Evolutionary conservation across 1,284 basidiomycete genomes (phyloP).

Genomic region (Leccinum fuscescens): DNA sequence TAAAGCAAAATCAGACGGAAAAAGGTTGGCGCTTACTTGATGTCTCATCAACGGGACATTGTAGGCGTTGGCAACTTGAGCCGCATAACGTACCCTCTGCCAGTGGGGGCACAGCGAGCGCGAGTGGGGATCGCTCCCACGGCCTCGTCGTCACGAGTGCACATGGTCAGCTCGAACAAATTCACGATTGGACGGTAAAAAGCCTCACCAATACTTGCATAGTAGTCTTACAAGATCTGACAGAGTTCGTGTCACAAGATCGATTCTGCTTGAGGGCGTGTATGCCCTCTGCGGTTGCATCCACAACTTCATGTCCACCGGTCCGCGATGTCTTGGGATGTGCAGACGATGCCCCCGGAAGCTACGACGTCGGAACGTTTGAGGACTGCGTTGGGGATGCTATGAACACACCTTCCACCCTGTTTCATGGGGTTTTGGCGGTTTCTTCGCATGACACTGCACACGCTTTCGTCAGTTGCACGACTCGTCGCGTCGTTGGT

Average conservation of each 20-base stretch:
- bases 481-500: conserved; percentile 40
- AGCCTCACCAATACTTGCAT: conserved; percentile 1
- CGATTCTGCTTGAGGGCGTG: conserved; percentile 78
- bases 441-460: conserved; percentile 62
- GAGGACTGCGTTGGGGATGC: conserved; percentile 57
- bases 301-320: conserved; percentile 57
- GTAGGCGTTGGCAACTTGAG: conserved; percentile 64
- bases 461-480: conserved; percentile 56
- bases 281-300: conserved; percentile 55
- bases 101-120: conserved; percentile 51
- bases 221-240: conserved; percentile 19
- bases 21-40: conserved; percentile 34
- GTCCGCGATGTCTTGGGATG: conserved; percentile 66
- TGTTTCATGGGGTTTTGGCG: conserved; percentile 57
- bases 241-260: conserved; percentile 57
- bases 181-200: conserved; percentile 67
- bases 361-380: conserved; percentile 56
- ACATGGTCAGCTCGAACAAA: conserved; percentile 57
- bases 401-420: conserved; percentile 57
- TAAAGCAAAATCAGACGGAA: background rate
- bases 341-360: conserved; percentile 65
- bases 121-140: conserved; percentile 64
- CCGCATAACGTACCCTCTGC: conserved; percentile 51
- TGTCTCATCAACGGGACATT: conserved; percentile 20
- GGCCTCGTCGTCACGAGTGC: conserved; percentile 71